Base-by-base conservation (phyloP, 352 stramenopile species). In the Ophiocytium majus region DNA sequence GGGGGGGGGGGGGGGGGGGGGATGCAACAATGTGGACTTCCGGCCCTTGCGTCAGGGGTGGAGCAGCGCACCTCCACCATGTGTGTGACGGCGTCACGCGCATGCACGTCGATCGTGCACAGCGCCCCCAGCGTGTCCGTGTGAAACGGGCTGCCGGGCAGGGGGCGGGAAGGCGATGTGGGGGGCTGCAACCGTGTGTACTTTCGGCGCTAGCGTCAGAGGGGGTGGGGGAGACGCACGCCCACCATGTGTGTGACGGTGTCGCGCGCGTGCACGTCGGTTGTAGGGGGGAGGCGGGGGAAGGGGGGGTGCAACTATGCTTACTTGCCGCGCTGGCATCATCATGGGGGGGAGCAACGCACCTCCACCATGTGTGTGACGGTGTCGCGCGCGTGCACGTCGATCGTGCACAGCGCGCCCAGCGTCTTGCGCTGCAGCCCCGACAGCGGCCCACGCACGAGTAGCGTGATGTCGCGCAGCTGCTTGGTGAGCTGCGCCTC, bases 401-500 rank as follows among this genome's bases (percentile, higher is more conserved):
- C 95, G 35, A 97, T 97, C 1, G 96, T 94, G 5, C 96, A 94
- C 10, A 98, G 90, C 14, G 95, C 95, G 64, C 93, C 93, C 37
- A 98, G 95, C 9, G 94, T 98, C 64, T 94, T 97, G 0, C 94
- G 91, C 84, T 97, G 91, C 0, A 98, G 89, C 75, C 96, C 97
- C 0, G 93, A 96, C 37, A 98, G 90, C 28, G 94, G 93, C 0
- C 95, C 95, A 43, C 95, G 92, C 0, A 98, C 95, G 32, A 97
- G 91, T 78, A 95, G 92, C n/a, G 97, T 94, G 37, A 98, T 94
- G 17, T 92, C 94, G 0, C 95, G 91, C 0, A 98, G 90, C 80
- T 97, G 93, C 0, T 89, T 75, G 78, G 97, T 98, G 19, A 98
- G 90, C 63, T 91, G 89, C 37, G 94, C 81, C 0, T 95, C 87